Evolutionary conservation across 108 stramenopile genomes (phyloP).

Genomic region (Thalassiosira profunda): DNA sequence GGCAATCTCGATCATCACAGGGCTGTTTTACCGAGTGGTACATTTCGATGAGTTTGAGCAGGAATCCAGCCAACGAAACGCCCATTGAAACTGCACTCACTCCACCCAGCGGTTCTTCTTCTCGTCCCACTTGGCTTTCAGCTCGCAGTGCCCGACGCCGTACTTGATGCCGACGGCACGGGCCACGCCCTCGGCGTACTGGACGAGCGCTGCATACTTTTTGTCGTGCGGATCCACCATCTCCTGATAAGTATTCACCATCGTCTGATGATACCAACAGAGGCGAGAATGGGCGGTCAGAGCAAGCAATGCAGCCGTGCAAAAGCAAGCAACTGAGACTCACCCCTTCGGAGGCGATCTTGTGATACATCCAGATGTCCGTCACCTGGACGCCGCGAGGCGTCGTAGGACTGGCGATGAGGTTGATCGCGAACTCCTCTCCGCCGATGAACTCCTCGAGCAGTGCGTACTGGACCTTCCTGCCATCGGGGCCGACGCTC

Average conservation of each 20-base stretch:
- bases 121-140: slow-evolving; percentile 47
- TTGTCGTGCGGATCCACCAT: slow-evolving; percentile 56
- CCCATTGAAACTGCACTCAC: slow-evolving; percentile 5
- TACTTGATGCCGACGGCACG: slow-evolving; percentile 70
- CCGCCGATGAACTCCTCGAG: slow-evolving; percentile 64
- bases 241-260: slow-evolving; percentile 57
- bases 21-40: slow-evolving; percentile 9
- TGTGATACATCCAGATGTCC: slow-evolving; percentile 66
- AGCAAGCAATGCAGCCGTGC: too few species aligned
- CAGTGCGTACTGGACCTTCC: slow-evolving; percentile 55
- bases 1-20: slow-evolving; percentile 62
- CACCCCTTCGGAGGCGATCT: slow-evolving; percentile 45
- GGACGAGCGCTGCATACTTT: slow-evolving; percentile 31
- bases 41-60: background rate
- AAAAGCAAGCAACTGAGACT: too few species aligned
- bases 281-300: background rate
- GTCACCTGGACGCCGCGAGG: slow-evolving; percentile 60
- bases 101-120: slow-evolving; percentile 31
- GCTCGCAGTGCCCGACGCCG: slow-evolving; percentile 54
- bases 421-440: slow-evolving; percentile 60
- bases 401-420: slow-evolving; percentile 55
- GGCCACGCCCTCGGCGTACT: slow-evolving; percentile 61
- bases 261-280: slow-evolving; percentile 11
- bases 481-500: slow-evolving; percentile 58
- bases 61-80: background rate